phyloP scores from a whole-genome alignment of 306 rosid genomes.

The Vigna mungo region DNA sequence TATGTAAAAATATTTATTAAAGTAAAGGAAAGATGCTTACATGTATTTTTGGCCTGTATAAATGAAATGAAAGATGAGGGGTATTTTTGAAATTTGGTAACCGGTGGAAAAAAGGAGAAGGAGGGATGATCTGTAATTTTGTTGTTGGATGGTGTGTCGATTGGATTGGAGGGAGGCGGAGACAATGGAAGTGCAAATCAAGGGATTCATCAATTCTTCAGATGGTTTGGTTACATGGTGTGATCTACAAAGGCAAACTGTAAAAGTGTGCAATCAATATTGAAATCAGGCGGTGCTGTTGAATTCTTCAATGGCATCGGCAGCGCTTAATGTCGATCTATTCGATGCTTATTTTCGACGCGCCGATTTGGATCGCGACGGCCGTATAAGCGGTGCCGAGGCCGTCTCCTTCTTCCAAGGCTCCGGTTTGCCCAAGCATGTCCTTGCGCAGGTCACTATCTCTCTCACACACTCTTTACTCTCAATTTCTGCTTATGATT shows the following conservation, averaged over 20 bases:
- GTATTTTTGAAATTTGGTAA: conserved; percentile 49
- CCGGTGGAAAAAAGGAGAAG: conserved; percentile 8
- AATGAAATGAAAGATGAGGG: no score
- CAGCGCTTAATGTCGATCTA: conserved; percentile 85
- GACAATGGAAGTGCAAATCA: conserved; percentile 36
- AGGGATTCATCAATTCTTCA: conserved; percentile 21
- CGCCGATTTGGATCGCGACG: conserved; percentile 98
- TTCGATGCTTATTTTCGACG: conserved; percentile 93
- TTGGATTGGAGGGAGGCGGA: conserved; percentile 33
- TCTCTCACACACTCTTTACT: neutral
- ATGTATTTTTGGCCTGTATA: no score
- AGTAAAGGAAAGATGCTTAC: no score
- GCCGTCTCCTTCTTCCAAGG: conserved; percentile 96
- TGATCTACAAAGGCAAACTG: conserved; percentile 51
- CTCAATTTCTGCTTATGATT: conserved; percentile 6
- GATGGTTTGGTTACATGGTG: conserved; percentile 6
- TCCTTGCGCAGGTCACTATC: conserved; percentile 81
- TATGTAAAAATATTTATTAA: no score
- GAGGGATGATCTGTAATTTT: neutral
- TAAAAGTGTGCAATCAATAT: conserved; percentile 9
- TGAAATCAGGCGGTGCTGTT: conserved; percentile 39
- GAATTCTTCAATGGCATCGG: conserved; percentile 71
- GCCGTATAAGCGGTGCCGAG: conserved; percentile 92
- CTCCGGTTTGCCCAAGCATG: conserved; percentile 82
- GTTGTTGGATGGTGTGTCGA: conserved; percentile 20